Conservation (phyloP, 441 rosid species). For the Erodium trifolium region DNA sequence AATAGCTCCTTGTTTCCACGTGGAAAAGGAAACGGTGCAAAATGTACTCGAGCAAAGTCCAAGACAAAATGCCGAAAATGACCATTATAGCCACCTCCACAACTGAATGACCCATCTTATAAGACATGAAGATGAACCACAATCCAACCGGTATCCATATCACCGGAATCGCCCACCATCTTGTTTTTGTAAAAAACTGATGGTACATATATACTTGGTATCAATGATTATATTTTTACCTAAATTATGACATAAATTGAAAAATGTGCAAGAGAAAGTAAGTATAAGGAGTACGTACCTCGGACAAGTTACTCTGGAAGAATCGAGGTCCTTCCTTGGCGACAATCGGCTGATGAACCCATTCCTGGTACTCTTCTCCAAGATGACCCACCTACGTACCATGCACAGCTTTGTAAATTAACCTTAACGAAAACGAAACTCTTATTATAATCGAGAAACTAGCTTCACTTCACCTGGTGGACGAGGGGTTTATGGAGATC, state of each 20-base stretch:
- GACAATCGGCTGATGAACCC: constrained; percentile 43
- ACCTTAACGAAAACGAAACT: too few species aligned
- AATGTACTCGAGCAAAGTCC: constrained; percentile 33
- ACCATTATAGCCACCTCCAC: constrained; percentile 19
- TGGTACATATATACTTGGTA: too few species aligned
- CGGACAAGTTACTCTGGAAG: constrained; percentile 30
- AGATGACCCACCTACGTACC: constrained; percentile 37
- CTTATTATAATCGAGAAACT: not conserved
- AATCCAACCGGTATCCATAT: constrained; percentile 37
- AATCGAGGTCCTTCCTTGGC: constrained; percentile 40
- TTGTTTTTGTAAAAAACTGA: constrained; percentile 37
- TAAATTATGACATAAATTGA: too few species aligned
- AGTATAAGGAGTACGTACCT: too few species aligned
- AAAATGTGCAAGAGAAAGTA: too few species aligned
- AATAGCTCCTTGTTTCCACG: constrained; percentile 57
- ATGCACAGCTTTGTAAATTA: not conserved
- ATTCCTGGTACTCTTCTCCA: constrained; percentile 39
- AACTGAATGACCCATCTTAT: constrained; percentile 25
- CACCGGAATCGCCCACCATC: constrained; percentile 38
- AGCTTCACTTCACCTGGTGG: not conserved
- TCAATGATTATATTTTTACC: too few species aligned
- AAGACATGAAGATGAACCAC: constrained; percentile 27
- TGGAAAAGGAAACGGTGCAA: constrained; percentile 14
- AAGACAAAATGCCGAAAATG: constrained; percentile 26
- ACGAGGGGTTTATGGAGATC: constrained; percentile 9